phyloP scores from a whole-genome alignment of 192 early-diverging fungal species.

The Gigaspora rosea region DNA sequence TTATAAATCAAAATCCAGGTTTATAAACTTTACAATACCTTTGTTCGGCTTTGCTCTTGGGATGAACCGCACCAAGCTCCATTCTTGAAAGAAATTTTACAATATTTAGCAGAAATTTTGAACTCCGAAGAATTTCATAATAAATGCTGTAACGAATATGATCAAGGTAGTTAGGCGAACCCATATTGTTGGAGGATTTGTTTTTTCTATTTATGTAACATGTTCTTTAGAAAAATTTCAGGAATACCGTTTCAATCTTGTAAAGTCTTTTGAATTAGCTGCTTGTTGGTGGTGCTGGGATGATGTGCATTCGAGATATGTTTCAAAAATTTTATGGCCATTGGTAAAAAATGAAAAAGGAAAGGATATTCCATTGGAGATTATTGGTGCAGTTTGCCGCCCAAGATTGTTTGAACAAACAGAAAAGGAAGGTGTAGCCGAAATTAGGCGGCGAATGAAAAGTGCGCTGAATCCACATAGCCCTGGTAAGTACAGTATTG shows the following conservation, averaged over 20 bases:
- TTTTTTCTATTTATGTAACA: not conserved
- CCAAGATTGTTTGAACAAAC: not conserved
- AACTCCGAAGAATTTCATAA: conserved; percentile 1
- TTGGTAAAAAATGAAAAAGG: conserved; percentile 5
- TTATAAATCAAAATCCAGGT: not conserved
- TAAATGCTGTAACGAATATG: not conserved
- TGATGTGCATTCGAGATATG: not conserved
- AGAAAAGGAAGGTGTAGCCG: not conserved
- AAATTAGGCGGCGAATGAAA: not conserved
- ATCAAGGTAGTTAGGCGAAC: not conserved
- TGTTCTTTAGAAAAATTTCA: conserved; percentile 3
- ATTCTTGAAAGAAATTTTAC: not conserved
- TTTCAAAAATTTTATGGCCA: not conserved
- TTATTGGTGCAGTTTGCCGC: conserved; percentile 9
- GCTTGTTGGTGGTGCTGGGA: conserved; percentile 4
- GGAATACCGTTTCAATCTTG: conserved; percentile 15
- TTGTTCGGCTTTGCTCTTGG: not conserved
- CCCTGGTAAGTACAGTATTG: not conserved
- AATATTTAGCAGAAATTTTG: not conserved
- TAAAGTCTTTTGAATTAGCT: conserved; percentile 17
- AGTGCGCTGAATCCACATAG: not conserved
- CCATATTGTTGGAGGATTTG: not conserved
- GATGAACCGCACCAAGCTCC: not conserved
- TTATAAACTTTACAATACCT: not conserved
- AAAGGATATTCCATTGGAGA: not conserved